Evolutionary conservation across 208 protist species (phyloP).

Genomic region (Acanthamoeba triangularis): DNA sequence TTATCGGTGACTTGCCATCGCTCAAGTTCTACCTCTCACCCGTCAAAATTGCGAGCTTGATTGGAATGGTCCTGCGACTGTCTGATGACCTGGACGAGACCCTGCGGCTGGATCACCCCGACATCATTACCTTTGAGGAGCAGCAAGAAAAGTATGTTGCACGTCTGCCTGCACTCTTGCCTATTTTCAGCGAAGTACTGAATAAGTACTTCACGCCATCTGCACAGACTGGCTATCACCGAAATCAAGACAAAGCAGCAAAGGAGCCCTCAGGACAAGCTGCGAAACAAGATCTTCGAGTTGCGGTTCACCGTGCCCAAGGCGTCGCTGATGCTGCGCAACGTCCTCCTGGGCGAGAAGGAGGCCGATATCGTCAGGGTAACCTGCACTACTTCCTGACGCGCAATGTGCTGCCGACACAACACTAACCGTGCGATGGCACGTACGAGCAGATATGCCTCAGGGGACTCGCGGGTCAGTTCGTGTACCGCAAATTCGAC

Average conservation of each 20-base stretch:
- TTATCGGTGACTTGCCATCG: conserved; percentile 61
- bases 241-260: conserved; percentile 49
- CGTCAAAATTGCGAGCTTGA: background rate
- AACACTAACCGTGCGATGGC: background rate
- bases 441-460: conserved; percentile 29
- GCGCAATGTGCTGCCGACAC: background rate
- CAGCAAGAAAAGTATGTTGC: conserved; percentile 8
- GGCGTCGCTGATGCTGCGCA: conserved; percentile 57
- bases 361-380: conserved; percentile 70
- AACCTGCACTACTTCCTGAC: background rate
- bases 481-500: conserved; percentile 74
- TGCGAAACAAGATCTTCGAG: conserved; percentile 71
- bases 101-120: conserved; percentile 19
- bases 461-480: conserved; percentile 33
- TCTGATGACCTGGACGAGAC: conserved; percentile 70
- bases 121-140: conserved; percentile 51
- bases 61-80: conserved; percentile 41
- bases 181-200: background rate
- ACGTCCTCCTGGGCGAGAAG: conserved; percentile 43
- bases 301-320: conserved; percentile 62
- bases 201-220: background rate
- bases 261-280: conserved; percentile 44
- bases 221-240: background rate
- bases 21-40: conserved; percentile 70
- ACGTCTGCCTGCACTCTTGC: background rate